Conservation (phyloP, 2,329 filamentous ascomycete species). For the Chaetomium globosum region DNA sequence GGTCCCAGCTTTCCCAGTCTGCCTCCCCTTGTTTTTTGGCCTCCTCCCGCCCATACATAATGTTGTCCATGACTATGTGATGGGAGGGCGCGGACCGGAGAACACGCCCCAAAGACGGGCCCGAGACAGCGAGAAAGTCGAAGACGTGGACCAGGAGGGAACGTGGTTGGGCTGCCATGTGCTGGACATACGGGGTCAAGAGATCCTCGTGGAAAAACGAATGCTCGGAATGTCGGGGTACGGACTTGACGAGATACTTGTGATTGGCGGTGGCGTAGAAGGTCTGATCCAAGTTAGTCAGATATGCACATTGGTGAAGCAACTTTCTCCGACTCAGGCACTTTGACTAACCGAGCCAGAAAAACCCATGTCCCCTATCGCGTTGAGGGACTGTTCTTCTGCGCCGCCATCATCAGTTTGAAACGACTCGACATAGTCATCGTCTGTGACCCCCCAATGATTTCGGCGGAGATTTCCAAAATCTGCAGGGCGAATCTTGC, state of each 20-base stretch:
- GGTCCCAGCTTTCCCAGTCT: slow-evolving; percentile 71
- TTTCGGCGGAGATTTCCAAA: slow-evolving; percentile 56
- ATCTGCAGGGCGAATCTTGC: slow-evolving; percentile 50
- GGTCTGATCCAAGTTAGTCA: slow-evolving; percentile 47
- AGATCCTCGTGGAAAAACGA: slow-evolving; percentile 69
- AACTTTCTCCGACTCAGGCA: background rate
- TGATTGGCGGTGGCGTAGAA: slow-evolving; percentile 70
- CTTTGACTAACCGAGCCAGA: slow-evolving; percentile 62
- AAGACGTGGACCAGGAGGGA: slow-evolving; percentile 72
- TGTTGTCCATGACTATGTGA: slow-evolving; percentile 78
- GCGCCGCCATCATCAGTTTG: slow-evolving; percentile 51
- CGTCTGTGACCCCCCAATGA: slow-evolving; percentile 42
- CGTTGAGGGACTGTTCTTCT: slow-evolving; percentile 48
- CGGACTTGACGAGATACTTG: slow-evolving; percentile 71
- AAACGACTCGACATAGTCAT: slow-evolving; percentile 47
- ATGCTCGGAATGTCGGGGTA: slow-evolving; percentile 70
- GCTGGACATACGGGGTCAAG: slow-evolving; percentile 63
- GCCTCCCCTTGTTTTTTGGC: slow-evolving; percentile 40
- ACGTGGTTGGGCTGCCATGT: slow-evolving; percentile 62
- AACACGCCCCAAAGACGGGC: slow-evolving; percentile 60
- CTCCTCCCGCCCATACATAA: slow-evolving; percentile 62
- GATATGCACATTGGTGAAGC: background rate
- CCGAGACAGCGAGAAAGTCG: slow-evolving; percentile 64
- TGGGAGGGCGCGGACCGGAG: slow-evolving; percentile 66
- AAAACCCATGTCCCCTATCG: slow-evolving; percentile 71